These are phyloP conservation scores for Jacaranda mimosifolia DNA, from an alignment of 257 asterid species.

Conservation along the genomic window DNA sequence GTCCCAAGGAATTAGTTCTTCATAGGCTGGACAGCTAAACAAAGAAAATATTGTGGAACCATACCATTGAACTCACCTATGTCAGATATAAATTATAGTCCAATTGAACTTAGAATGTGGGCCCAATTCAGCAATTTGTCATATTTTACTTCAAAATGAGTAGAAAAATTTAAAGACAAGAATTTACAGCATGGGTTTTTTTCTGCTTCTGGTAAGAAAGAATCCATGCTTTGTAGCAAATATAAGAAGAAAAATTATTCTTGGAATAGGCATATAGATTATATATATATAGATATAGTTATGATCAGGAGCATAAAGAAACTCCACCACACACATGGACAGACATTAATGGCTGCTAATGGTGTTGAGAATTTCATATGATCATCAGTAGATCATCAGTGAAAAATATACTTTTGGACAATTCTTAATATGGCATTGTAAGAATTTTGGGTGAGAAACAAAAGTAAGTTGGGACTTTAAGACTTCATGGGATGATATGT, in stretches of 20 bases:
- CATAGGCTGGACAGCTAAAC: neutral
- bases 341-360: neutral
- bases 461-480: slow-evolving; percentile 22
- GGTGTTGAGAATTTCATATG: too few relatives aligned
- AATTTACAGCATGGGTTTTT: neutral
- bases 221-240: too few relatives aligned
- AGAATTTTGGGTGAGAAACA: slow-evolving; percentile 29
- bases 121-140: slow-evolving; percentile 44
- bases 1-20: slow-evolving; percentile 2
- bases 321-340: slow-evolving; percentile 36
- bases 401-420: neutral
- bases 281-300: neutral
- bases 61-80: too few relatives aligned
- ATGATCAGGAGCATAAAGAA: slow-evolving; percentile 31
- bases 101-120: slow-evolving; percentile 40
- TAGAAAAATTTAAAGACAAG: neutral
- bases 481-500: slow-evolving; percentile 1
- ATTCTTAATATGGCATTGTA: slow-evolving; percentile 1
- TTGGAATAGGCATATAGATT: too few relatives aligned
- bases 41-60: too few relatives aligned
- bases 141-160: neutral
- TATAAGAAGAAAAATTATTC: too few relatives aligned
- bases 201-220: too few relatives aligned
- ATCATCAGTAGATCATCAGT: too few relatives aligned
- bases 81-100: neutral